Evolutionary conservation across 2,329 filamentous ascomycete genomes (phyloP), one percentile per base, ranked within the genome.

Genomic region (Aspergillus sergii): DNA sequence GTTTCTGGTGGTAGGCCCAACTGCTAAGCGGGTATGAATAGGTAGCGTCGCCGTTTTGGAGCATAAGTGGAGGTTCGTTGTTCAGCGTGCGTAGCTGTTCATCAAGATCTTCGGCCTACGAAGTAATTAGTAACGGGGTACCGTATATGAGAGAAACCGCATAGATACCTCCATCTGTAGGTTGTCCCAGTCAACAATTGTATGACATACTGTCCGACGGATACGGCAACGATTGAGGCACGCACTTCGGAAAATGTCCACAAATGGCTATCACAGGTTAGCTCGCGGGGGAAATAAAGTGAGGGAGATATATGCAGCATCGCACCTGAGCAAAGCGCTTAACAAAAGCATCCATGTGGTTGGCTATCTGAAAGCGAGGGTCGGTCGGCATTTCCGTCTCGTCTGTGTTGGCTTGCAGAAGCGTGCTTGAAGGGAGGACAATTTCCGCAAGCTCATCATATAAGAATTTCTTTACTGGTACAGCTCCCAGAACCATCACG

Each of bases 221-320:
- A 96, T 88, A 2, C 95, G 90, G 73, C 93, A 96, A 58, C 93
- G 85, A 73, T 98, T 99, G 74, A 98, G 92, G 71, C 93, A 96
- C 21, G 95, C 84, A 9, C 91, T 90, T 55, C 93, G 88, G 71
- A 95, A 89, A 19, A 96, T 85, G 68, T 97, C 94, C 21, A 97
- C 81, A 72, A 93, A 97, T 0, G 90, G 88, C 76, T 92, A 82
- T 6, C 84, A 39, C 50, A 9, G 71, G 63, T n/a, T 59, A 57
- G 43, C 59, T 11, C 10, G 12, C 14, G 41, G n/a, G 21, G 34
- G 43, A 8, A 36, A n/a, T 5, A 8, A 53, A 41, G 4, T 57
- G n/a, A 26, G 26, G 23, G 16, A 28, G 16, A 11, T 14, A 16
- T n/a, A 30, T 30, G 26, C 26, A n/a, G 28, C 64, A 61, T 58